phyloP scores from a whole-genome alignment of 768 basidiomycete species.

The Termitomyces bulborhizus region DNA sequence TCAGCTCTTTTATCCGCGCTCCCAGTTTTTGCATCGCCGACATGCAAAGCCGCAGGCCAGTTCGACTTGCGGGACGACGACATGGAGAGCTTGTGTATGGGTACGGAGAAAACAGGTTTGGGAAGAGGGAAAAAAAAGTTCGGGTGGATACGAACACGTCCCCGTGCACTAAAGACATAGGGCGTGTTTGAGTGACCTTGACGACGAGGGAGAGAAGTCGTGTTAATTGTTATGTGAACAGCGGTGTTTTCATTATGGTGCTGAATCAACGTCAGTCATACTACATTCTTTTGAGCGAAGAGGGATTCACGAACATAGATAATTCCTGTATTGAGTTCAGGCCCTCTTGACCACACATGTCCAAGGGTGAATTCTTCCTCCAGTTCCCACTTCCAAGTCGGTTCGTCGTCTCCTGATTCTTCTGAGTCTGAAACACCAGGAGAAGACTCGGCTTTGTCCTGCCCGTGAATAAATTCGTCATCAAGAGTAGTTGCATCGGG shows the following conservation, averaged over 20 bases:
- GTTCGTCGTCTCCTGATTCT: conserved; percentile 28
- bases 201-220: conserved; percentile 41
- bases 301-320: conserved; percentile 47
- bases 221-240: conserved; percentile 62
- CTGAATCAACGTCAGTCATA: conserved; percentile 23
- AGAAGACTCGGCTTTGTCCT: conserved; percentile 18
- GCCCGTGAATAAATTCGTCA: conserved; percentile 22
- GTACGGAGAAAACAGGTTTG: conserved; percentile 14
- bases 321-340: conserved; percentile 39
- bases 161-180: conserved; percentile 49
- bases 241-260: conserved; percentile 45
- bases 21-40: not conserved
- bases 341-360: conserved; percentile 52
- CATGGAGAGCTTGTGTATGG: conserved; percentile 10
- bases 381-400: conserved; percentile 60
- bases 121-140: conserved; percentile 13
- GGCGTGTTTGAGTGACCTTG: conserved; percentile 59
- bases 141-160: conserved; percentile 32
- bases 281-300: not conserved
- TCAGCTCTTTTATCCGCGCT: conserved; percentile 7
- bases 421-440: conserved; percentile 18
- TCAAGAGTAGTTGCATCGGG: conserved; percentile 23
- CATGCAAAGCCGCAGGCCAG: not conserved
- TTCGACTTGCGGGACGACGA: not conserved
- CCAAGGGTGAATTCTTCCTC: conserved; percentile 61